A percentile compares a stretch with the other conserved stretches of the same genome.
These are phyloP conservation scores for Brasilioporus rufonigricans DNA, from an alignment of 768 basidiomycete genomes.

Conservation along the genomic window DNA sequence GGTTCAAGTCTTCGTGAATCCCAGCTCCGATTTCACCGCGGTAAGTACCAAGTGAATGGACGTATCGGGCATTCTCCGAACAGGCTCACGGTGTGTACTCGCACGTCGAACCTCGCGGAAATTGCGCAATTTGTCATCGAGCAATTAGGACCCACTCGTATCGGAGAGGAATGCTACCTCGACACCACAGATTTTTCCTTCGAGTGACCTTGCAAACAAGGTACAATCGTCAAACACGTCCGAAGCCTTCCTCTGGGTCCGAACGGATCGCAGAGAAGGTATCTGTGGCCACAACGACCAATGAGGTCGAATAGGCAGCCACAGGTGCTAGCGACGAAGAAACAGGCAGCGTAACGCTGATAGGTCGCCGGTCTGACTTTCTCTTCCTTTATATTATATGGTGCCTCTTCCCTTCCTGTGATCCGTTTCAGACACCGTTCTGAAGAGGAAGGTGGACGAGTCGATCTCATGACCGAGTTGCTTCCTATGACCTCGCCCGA, in stretches of 20 bases:
- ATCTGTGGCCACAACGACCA: background rate
- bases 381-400: background rate
- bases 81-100: too few species aligned
- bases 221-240: background rate
- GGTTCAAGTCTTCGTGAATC: too few species aligned
- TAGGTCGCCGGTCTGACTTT: background rate
- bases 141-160: too few species aligned
- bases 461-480: slow-evolving; percentile 1
- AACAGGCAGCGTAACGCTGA: background rate
- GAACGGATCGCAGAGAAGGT: background rate
- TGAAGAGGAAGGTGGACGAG: slow-evolving; percentile 11
- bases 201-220: background rate
- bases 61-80: too few species aligned
- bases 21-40: too few species aligned
- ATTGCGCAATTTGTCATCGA: too few species aligned
- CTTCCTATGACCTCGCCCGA: background rate
- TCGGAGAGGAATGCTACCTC: background rate
- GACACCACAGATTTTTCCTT: background rate
- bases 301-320: background rate
- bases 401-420: background rate
- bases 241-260: background rate
- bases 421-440: background rate
- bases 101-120: too few species aligned
- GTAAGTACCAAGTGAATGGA: too few species aligned
- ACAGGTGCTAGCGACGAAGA: too few species aligned